phyloP scores from a whole-genome alignment of 257 asterid species.

The Plantago ovata region DNA sequence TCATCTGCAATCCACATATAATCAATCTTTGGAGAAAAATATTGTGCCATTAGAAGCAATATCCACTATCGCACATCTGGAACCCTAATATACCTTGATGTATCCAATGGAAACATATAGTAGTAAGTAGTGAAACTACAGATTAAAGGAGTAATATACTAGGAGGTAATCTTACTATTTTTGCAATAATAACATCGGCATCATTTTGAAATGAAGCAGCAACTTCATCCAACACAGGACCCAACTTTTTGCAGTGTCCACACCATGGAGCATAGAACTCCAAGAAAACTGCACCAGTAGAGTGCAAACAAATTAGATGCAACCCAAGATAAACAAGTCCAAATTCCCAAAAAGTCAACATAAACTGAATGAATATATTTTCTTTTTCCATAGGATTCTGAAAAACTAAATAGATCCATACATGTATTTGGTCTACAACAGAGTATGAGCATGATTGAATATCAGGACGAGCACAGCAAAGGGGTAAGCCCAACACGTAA shows the following conservation, averaged over 20 bases:
- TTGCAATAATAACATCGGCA: slow-evolving; percentile 67
- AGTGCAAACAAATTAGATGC: slow-evolving; percentile 14
- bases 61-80: no score
- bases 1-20: no score
- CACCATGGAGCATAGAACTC: slow-evolving; percentile 98
- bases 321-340: slow-evolving; percentile 10
- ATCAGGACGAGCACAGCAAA: background rate
- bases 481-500: background rate
- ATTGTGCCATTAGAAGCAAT: no score
- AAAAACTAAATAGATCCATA: background rate
- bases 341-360: background rate
- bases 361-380: background rate
- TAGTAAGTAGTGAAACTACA: background rate
- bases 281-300: slow-evolving; percentile 49
- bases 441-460: background rate
- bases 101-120: background rate
- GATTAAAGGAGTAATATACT: background rate
- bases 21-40: no score
- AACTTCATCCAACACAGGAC: slow-evolving; percentile 90
- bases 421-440: background rate
- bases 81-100: no score
- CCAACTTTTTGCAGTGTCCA: slow-evolving; percentile 88
- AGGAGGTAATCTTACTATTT: slow-evolving; percentile 51
- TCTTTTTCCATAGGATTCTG: background rate
- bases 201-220: slow-evolving; percentile 66